Evolutionary conservation across 208 protist genomes (phyloP), one percentile per base, ranked within the genome.

Genomic region (Strigomonas culicis): DNA sequence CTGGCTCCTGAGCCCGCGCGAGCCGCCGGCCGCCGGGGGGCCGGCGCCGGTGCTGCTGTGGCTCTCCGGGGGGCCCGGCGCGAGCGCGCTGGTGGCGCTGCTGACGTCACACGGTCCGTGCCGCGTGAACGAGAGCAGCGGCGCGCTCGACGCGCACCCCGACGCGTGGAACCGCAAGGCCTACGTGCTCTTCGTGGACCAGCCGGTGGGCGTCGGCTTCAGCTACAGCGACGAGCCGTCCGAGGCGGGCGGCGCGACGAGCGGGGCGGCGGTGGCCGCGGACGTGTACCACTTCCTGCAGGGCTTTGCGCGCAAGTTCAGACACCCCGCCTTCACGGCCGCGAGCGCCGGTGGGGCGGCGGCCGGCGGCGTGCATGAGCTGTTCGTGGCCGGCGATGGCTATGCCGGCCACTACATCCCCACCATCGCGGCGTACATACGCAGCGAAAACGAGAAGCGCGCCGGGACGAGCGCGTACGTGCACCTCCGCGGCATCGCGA

Each of bases 51-150:
- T 96, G 46, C 68, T 97, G 8, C 25, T 97, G 27, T 97, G 91
- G 89, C 75, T 97, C 66, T 93, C 82, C 22, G 95, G 95, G 52
- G 94, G 95, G 24, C 93, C 95, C 1, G 95, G 95, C 47, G 96
- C 89, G 77, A 86, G 80, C 65, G 86, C 80, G 13, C 47, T 34
- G 11, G 57, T 96, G 25, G 90, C 84, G 1, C 17, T 96, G 13
- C 53, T 88, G 22, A 65, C 39, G 11, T 90, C 96, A 73, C 86
- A 91, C 55, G 93, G 91, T 46, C 93, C 93, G 21, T 95, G 81
- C 72, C 41, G 76, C 28, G 64, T 95, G 58, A 86, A 92, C 66
- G 74, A 77, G 43, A 68, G 64, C 24, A 68, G 76, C 13, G 59
- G 70, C 1, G 32, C 78, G 27, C 53, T 70, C 21, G 65, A 86